Conservation (phyloP, 768 basidiomycete genomes). For the Suillus americanus region DNA sequence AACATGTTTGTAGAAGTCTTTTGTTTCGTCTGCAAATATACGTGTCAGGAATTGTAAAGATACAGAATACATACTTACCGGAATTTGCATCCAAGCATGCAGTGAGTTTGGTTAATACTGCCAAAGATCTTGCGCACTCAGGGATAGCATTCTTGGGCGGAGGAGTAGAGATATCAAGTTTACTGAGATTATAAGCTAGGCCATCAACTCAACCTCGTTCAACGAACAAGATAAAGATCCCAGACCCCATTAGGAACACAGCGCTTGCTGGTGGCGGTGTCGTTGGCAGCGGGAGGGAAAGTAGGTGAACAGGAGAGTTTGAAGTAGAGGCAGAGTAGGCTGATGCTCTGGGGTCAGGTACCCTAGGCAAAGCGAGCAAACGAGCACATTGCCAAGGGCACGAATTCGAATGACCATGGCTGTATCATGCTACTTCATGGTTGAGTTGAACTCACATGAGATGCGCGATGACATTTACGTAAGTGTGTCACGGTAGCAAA, state of each 20-base stretch:
- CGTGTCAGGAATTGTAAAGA: too few relatives aligned
- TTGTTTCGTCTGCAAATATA: too few relatives aligned
- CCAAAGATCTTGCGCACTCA: too few relatives aligned
- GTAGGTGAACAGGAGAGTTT: constrained; percentile 23
- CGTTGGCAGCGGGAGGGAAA: constrained; percentile 46
- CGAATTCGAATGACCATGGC: too few relatives aligned
- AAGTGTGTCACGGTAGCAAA: too few relatives aligned
- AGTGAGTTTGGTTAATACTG: too few relatives aligned
- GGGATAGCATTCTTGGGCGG: not conserved
- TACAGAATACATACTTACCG: too few relatives aligned
- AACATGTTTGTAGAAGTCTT: too few relatives aligned
- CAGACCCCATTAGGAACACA: constrained; percentile 36
- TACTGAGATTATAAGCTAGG: constrained; percentile 17
- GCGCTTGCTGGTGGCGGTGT: constrained; percentile 28
- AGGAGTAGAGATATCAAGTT: constrained; percentile 11
- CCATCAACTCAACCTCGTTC: constrained; percentile 15
- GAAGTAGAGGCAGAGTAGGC: not conserved
- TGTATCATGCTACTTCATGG: constrained; percentile 46
- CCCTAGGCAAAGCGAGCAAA: constrained; percentile 26
- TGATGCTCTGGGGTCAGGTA: not conserved
- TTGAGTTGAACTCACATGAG: not conserved
- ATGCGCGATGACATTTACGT: too few relatives aligned
- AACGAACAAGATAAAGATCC: constrained; percentile 39
- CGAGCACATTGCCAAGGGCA: constrained; percentile 46
- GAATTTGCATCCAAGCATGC: too few relatives aligned